phyloP scores from a whole-genome alignment of 495 filamentous ascomycete genomes.

The Tuber magnatum region DNA sequence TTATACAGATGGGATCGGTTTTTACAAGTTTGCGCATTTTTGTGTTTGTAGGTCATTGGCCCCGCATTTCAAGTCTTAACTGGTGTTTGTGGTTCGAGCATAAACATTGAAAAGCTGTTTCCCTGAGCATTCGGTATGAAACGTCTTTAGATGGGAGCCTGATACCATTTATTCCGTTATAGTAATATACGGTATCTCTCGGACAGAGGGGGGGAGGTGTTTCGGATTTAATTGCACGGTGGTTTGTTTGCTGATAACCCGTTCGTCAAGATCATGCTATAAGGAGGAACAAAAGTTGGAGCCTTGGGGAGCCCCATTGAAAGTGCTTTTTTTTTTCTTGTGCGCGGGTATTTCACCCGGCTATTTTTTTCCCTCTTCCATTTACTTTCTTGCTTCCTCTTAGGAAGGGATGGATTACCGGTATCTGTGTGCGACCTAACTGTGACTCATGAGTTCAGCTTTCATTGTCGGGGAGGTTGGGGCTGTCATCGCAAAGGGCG shows the following conservation, averaged over 20 bases:
- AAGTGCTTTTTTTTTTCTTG: neutral
- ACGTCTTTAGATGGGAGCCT: neutral
- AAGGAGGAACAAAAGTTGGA: neutral
- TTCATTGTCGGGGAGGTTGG: neutral
- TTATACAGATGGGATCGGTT: neutral
- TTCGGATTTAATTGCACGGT: neutral
- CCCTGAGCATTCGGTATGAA: neutral
- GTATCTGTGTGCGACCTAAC: neutral
- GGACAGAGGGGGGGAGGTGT: neutral
- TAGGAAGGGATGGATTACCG: neutral
- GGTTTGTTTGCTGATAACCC: neutral
- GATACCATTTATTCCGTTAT: neutral
- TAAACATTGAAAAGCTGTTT: neutral
- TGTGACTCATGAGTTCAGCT: neutral
- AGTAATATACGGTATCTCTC: neutral
- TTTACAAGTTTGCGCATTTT: neutral
- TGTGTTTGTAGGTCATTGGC: neutral
- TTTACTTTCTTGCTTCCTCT: neutral
- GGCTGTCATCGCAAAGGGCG: neutral
- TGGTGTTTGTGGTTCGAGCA: neutral
- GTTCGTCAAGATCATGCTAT: neutral
- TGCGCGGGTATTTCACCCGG: too few relatives aligned
- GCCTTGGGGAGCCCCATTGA: neutral
- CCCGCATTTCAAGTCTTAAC: neutral
- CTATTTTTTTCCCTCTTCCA: neutral